Percentiles rank a stretch among this genome's conserved stretches.
These are phyloP conservation scores for Hypoxylon fragiforme DNA, from an alignment of 495 filamentous ascomycete species.

Conservation along the genomic window DNA sequence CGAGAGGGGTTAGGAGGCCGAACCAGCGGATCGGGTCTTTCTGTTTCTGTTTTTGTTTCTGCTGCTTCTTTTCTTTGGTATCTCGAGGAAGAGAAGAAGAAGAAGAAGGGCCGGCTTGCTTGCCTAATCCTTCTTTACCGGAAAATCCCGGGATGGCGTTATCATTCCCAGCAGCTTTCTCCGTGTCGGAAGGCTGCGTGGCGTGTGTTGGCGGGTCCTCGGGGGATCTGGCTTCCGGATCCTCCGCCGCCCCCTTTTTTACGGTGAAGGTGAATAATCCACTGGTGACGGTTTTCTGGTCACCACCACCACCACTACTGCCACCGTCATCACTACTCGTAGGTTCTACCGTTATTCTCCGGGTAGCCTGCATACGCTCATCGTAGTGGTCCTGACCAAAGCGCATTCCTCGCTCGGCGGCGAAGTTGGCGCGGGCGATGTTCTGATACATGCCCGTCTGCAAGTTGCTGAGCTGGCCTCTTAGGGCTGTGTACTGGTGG, in stretches of 20 bases:
- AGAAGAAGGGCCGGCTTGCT: not conserved
- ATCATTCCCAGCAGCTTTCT: not conserved
- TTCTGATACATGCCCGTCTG: slow-evolving; percentile 57
- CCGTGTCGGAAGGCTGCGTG: not conserved
- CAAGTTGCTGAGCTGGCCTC: slow-evolving; percentile 54
- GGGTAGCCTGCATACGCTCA: slow-evolving; percentile 67
- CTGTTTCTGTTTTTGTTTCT: slow-evolving; percentile 3
- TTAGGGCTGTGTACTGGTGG: slow-evolving; percentile 68
- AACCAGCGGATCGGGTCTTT: slow-evolving; percentile 70
- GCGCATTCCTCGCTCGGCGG: slow-evolving; percentile 60
- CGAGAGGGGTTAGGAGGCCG: slow-evolving; percentile 64
- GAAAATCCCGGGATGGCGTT: not conserved
- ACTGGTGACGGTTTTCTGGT: not conserved
- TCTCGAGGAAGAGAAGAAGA: not conserved
- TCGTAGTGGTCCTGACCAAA: slow-evolving; percentile 74
- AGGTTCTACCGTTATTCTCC: slow-evolving; percentile 38
- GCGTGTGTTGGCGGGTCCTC: not conserved
- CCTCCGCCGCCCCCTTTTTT: no score
- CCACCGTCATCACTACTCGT: no score
- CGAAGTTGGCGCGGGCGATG: slow-evolving; percentile 74
- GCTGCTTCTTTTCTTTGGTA: not conserved
- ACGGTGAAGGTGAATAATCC: slow-evolving; percentile 12
- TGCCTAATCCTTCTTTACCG: not conserved
- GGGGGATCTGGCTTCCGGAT: not conserved
- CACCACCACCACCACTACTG: no score